Percentiles rank a stretch among this genome's conserved stretches.
phyloP scores from a whole-genome alignment of 176 grass and related monocot genomes.

The Raddia guianensis region DNA sequence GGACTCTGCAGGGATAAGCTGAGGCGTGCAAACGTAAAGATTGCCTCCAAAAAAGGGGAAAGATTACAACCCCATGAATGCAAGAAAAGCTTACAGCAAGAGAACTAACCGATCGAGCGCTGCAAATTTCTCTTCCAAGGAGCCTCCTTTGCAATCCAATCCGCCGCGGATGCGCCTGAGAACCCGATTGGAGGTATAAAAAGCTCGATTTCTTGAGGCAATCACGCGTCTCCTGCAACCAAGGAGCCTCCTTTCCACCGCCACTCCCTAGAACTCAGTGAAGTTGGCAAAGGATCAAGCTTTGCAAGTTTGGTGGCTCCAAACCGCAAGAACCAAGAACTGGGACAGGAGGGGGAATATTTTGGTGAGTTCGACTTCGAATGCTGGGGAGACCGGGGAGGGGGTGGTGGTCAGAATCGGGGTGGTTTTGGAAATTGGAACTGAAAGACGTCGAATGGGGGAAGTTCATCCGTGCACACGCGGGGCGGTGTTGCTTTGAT shows the following conservation, averaged over 20 bases:
- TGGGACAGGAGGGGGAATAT: neutral
- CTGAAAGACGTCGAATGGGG: conserved; percentile 39
- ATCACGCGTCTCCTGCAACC: neutral
- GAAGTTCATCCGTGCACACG: neutral
- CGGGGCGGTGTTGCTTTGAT: neutral
- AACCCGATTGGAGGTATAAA: neutral
- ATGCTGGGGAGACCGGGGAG: neutral
- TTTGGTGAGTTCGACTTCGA: conserved; percentile 10
- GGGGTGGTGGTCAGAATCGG: neutral
- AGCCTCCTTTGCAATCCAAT: conserved; percentile 3
- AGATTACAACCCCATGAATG: conserved; percentile 9
- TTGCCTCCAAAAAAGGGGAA: neutral
- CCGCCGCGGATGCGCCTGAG: neutral
- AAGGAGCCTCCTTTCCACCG: neutral
- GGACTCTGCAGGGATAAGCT: neutral
- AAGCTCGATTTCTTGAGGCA: neutral
- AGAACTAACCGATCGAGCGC: neutral
- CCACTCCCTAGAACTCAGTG: neutral
- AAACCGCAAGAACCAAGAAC: neutral
- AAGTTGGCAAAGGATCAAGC: neutral
- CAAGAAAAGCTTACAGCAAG: neutral
- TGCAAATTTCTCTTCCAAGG: neutral
- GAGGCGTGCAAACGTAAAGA: neutral
- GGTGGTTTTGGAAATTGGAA: conserved; percentile 5
- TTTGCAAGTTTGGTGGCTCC: neutral